Base-by-base conservation (phyloP, 2,329 filamentous ascomycete genomes). In the Fonsecaea nubica region DNA sequence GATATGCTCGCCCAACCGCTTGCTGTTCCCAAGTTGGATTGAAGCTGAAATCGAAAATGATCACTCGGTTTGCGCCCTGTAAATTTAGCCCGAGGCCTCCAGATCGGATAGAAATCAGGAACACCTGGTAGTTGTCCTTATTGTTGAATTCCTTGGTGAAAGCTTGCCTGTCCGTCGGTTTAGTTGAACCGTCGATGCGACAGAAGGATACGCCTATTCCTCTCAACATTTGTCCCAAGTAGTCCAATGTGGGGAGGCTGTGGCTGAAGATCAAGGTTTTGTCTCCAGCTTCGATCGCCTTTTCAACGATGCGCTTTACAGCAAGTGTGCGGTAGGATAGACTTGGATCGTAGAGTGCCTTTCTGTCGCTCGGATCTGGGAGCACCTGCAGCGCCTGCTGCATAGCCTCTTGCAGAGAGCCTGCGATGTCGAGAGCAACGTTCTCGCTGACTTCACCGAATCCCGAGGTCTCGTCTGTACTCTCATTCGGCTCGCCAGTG, bases 31-130 rank as follows among this genome's bases (percentile, higher is more conserved):
- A 84, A 4, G 88, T 85, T 0, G 93, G 93, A 69, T 93, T 95
- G 79, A 89, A 97, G 67, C 85, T 83, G 74, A 90, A 92, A 75
- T 97, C 93, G 63, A 96, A 90, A 21, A 97, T 90, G 21, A 97
- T 85, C 0, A 97, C 91, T 21, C 93, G 87, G 75, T 93, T 97
- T 0, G 93, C 93, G 1, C 90, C 89, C 48, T 87, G 86, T 12
- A 97, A 90, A 70, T 97, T 97, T 58, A 97, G 82, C 0, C 93
- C 93, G 1, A 93, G 80, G 0, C 92, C 92, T 25, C 93, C 93
- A 8, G 93, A 92, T 66, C 79, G 88, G 0, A 92, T 97, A 0
- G 92, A 96, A 64, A 97, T 92, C 1, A 97, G 80, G 74, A 92
- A 92, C 0, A 96, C 82, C 18, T 81, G 74, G 40, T 63, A 68